These are phyloP conservation scores for Apiotrichum veenhuisii DNA, from an alignment of 1,284 basidiomycete species.

Conservation along the genomic window DNA sequence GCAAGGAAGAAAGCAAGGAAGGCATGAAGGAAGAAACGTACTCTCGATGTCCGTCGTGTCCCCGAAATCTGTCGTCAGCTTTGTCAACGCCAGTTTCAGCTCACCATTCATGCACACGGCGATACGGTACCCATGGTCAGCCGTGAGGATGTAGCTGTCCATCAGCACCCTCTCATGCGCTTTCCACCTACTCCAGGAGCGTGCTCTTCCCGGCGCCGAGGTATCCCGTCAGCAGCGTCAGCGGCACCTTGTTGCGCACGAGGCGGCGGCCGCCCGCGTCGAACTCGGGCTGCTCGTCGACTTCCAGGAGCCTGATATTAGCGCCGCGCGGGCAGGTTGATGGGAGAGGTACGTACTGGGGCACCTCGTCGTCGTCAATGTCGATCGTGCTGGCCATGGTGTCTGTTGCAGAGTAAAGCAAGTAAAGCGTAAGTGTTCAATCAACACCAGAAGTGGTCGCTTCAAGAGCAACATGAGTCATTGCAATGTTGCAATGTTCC, in stretches of 20 bases:
- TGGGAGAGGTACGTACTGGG: constrained; percentile 1
- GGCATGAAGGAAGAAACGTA: constrained; percentile 22
- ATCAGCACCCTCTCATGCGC: background rate
- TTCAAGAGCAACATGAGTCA: too few relatives aligned
- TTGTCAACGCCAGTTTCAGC: background rate
- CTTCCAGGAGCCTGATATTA: constrained; percentile 11
- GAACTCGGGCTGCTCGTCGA: background rate
- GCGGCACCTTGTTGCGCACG: constrained; percentile 59
- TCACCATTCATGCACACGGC: constrained; percentile 91
- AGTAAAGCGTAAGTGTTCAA: background rate
- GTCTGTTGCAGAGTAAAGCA: too few relatives aligned
- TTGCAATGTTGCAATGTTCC: too few relatives aligned
- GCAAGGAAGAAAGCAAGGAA: too few relatives aligned
- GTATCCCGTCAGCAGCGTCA: constrained; percentile 88
- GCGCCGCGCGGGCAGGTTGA: background rate
- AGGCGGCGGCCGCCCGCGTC: constrained; percentile 6
- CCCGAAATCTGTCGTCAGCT: constrained; percentile 44
- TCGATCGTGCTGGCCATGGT: too few relatives aligned
- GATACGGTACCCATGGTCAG: constrained; percentile 85
- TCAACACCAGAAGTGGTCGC: too few relatives aligned
- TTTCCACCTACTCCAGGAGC: constrained; percentile 56
- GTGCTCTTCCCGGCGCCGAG: constrained; percentile 85
- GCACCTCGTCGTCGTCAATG: constrained; percentile 18
- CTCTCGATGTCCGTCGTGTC: constrained; percentile 53
- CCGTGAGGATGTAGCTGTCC: constrained; percentile 77